Base-by-base conservation (phyloP, 73 alveolate species). In the Loxodes magnus region DNA sequence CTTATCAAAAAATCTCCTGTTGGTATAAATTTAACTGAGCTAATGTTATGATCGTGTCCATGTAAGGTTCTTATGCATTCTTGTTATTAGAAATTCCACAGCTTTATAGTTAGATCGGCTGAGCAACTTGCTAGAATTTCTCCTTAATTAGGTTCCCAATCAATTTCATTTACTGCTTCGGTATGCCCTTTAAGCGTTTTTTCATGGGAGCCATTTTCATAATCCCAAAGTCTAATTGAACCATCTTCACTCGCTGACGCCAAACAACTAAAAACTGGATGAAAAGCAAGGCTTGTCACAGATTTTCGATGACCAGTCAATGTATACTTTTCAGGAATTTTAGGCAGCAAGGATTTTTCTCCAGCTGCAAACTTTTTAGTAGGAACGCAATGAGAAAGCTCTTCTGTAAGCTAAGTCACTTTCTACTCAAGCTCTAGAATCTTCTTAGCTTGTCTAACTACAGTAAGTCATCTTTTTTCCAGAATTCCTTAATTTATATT, bases 41-140 rank as follows among this genome's bases (percentile, higher is more conserved):
- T 56, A 1, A 89, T 94, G 25, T 81, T 66, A 82, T 89, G 98
- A 28, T 89, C 98, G 55, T 89, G 98, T 17, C 96, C 98, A 37
- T 80, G 51, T 10, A 89, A 82, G 7, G 98, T 89, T 43, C 74
- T 70, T 17, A 50, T 64, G 9, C 84, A 85, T 16, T 74, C 48
- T 56, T 58, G 54, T 33, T 71, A 64, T 52, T 82, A 64, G 27
- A 86, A 56, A 59, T 77, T 78, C 98, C 98, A 89, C 15, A 89
- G 42, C 50, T 87, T 87, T 23, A 89, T 82, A 17, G 93, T 34
- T 17, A 77, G 53, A 77, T 89, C 98, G 49, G 80, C 71, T 34
- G 79, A 64, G 42, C 90, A 86, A 33, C 88, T 68, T 31, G 84
- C 92, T 55, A 81, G 62, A 4, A 70, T 25, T 16, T 52, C 66